Percentiles rank a stretch among this genome's conserved stretches.
These are phyloP conservation scores for Kluyveromyces sp. DNA, from an alignment of 1,139 yeast species.

Conservation along the genomic window DNA sequence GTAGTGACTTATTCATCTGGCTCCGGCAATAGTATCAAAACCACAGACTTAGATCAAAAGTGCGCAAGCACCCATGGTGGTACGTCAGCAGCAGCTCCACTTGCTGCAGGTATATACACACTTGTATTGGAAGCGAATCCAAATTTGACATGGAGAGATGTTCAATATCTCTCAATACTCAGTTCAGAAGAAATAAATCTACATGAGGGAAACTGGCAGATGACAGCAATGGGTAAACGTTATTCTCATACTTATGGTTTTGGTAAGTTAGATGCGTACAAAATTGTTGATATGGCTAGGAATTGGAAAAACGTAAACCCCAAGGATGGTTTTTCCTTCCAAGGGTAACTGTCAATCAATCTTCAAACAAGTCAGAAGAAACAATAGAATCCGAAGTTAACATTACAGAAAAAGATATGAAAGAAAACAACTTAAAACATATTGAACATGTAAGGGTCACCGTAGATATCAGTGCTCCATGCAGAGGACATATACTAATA, in stretches of 20 bases:
- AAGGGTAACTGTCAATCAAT: constrained; percentile 21
- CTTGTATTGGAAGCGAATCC: constrained; percentile 78
- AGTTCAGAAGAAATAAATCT: constrained; percentile 66
- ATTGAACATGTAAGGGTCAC: constrained; percentile 84
- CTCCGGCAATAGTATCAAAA: constrained; percentile 80
- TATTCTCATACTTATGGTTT: constrained; percentile 88
- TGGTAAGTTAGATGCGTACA: constrained; percentile 83
- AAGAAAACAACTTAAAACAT: constrained; percentile 52
- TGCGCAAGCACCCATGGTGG: constrained; percentile 86
- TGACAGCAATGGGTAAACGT: constrained; percentile 44
- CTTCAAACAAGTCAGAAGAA: constrained; percentile 15
- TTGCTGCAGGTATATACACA: constrained; percentile 91
- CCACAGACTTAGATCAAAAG: constrained; percentile 71
- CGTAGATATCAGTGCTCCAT: constrained; percentile 56
- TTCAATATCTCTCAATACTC: constrained; percentile 74
- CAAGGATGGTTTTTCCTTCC: constrained; percentile 62
- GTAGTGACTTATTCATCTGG: constrained; percentile 95
- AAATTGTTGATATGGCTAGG: constrained; percentile 65
- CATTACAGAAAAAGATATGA: constrained; percentile 44
- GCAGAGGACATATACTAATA: constrained; percentile 66
- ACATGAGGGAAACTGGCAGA: constrained; percentile 64
- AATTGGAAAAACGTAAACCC: constrained; percentile 77
- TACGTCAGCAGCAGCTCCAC: constrained; percentile 97
- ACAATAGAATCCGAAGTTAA: constrained; percentile 38
- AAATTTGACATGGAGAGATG: constrained; percentile 88